Evolutionary conservation across 2,329 filamentous ascomycete species (phyloP).

Genomic region (Beauveria asiatica): DNA sequence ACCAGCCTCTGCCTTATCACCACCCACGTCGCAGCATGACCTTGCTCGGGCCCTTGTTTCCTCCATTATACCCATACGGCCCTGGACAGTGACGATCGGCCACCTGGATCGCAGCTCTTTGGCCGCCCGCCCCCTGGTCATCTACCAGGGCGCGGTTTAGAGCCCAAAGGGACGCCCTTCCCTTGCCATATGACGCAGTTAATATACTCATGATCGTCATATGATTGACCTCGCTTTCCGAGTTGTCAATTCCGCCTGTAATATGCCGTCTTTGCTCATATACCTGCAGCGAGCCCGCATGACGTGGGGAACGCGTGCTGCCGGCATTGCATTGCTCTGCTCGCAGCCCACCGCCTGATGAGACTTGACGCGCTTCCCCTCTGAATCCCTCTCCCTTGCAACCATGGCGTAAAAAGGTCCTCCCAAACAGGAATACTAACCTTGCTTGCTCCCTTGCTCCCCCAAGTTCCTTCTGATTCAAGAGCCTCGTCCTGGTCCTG

Average conservation of each 20-base stretch:
- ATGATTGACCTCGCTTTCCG: neutral
- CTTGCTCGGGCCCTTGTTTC: neutral
- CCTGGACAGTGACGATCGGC: neutral
- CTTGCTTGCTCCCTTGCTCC: too few relatives aligned
- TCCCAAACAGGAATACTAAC: too few relatives aligned
- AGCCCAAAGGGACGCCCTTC: too few relatives aligned
- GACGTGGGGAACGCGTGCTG: neutral
- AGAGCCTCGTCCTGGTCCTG: neutral
- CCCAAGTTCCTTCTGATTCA: neutral
- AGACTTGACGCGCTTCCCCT: neutral
- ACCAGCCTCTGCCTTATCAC: neutral
- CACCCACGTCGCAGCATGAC: neutral
- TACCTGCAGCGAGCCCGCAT: neutral
- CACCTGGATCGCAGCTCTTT: neutral
- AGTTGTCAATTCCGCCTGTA: neutral
- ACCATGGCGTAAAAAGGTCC: too few relatives aligned
- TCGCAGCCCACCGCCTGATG: neutral
- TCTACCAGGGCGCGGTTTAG: too few relatives aligned
- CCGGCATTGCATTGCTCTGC: neutral
- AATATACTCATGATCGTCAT: slow-evolving; percentile 1
- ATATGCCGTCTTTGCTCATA: neutral
- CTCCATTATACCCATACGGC: neutral
- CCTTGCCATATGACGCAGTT: neutral
- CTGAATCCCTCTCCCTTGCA: too few relatives aligned
- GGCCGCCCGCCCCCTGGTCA: neutral